These are phyloP conservation scores for Saccharomycopsis sp. DNA, from an alignment of 805 yeast species.

Conservation along the genomic window DNA sequence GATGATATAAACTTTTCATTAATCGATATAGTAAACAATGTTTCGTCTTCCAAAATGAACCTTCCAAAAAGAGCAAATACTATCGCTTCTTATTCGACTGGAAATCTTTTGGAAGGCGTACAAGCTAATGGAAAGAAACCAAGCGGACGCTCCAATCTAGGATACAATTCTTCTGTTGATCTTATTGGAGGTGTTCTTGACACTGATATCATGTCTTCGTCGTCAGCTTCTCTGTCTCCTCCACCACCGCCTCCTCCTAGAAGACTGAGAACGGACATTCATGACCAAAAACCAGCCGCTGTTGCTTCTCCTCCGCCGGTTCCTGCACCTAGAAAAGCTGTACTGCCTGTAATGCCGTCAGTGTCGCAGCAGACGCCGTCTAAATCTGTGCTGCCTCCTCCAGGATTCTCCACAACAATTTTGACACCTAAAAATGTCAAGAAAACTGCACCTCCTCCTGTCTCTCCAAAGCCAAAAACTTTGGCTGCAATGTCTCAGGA, in stretches of 20 bases:
- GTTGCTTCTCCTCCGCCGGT: conserved; percentile 11
- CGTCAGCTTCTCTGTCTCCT: conserved; percentile 5
- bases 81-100: conserved; percentile 21
- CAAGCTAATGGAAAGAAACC: conserved; percentile 22
- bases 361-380: conserved; percentile 11
- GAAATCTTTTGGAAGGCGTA: conserved; percentile 27
- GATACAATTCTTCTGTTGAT: neutral
- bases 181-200: conserved; percentile 4
- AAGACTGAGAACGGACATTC: conserved; percentile 20
- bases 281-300: neutral
- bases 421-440: conserved; percentile 14
- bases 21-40: conserved; percentile 22
- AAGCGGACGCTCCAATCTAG: neutral
- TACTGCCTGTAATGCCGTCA: conserved; percentile 2
- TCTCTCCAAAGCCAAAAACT: conserved; percentile 2
- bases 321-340: conserved; percentile 17
- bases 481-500: conserved; percentile 11
- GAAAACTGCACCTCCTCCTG: neutral
- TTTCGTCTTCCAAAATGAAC: conserved; percentile 20
- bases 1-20: conserved; percentile 25
- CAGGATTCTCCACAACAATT: conserved; percentile 17
- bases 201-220: neutral
- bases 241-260: conserved; percentile 23
- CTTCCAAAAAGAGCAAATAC: conserved; percentile 2
- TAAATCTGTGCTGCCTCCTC: conserved; percentile 9